These are phyloP conservation scores for Myxozyma neotropica DNA, from an alignment of 805 yeast genomes.

Conservation along the genomic window DNA sequence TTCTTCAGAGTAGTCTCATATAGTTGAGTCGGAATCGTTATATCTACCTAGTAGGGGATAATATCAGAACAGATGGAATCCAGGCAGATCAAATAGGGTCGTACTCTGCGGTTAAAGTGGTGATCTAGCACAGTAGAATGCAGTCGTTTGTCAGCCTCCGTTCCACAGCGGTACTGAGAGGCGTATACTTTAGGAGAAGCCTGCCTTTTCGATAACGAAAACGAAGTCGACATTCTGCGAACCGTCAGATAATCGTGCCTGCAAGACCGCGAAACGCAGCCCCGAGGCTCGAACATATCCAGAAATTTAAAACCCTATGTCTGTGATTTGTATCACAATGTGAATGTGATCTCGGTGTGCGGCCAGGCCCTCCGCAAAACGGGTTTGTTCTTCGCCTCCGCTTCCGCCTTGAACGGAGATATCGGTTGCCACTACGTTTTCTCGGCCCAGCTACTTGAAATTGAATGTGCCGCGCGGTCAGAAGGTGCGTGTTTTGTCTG, in stretches of 20 bases:
- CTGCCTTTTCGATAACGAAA: constrained; percentile 15
- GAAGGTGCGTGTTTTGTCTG: background rate
- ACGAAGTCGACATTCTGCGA: constrained; percentile 29
- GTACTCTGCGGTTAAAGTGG: constrained; percentile 28
- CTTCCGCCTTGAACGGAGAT: too few species aligned
- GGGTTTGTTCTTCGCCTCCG: background rate
- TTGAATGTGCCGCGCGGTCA: too few species aligned
- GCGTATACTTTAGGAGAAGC: constrained; percentile 27
- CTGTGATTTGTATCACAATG: background rate
- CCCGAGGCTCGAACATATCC: too few species aligned
- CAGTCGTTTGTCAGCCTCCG: constrained; percentile 5
- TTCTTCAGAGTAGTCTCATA: constrained; percentile 5
- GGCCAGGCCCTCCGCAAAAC: background rate
- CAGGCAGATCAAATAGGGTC: background rate
- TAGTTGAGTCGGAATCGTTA: constrained; percentile 12
- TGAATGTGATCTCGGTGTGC: background rate
- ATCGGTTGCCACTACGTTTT: too few species aligned
- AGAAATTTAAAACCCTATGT: constrained; percentile 6
- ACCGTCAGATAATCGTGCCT: background rate
- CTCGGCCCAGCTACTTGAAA: too few species aligned
- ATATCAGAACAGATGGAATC: background rate
- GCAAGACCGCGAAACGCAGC: too few species aligned
- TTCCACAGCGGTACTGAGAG: constrained; percentile 3
- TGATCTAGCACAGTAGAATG: constrained; percentile 19
- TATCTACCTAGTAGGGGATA: constrained; percentile 14